Conservation (phyloP, 441 rosid species). For the Arabidopsis hybrid region DNA sequence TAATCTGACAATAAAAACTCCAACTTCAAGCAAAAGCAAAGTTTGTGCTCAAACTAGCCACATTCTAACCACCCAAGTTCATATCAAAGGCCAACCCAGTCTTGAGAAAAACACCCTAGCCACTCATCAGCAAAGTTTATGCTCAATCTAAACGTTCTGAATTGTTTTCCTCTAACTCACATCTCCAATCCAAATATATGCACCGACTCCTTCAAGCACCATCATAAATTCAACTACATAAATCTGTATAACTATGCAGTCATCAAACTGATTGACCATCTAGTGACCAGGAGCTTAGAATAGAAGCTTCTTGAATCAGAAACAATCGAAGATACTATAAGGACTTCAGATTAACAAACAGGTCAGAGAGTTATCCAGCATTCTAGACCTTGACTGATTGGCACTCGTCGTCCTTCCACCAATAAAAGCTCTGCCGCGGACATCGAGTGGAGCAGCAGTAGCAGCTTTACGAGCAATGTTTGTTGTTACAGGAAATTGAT, state of each 20-base stretch:
- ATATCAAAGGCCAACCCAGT: conserved; percentile 20
- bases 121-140: conserved; percentile 5
- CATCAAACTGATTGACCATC: conserved; percentile 9
- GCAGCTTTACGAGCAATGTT: conserved; percentile 71
- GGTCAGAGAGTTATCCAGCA: conserved; percentile 30
- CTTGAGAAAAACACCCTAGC: conserved; percentile 20
- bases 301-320: conserved; percentile 23
- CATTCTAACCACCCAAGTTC: conserved; percentile 22
- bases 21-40: conserved; percentile 22
- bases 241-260: conserved; percentile 1
- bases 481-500: conserved; percentile 63
- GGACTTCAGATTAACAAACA: conserved; percentile 14
- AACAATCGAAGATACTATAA: conserved; percentile 18
- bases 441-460: conserved; percentile 51
- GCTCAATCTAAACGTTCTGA: background rate
- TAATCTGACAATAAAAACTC: conserved; percentile 16
- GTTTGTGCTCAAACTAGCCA: conserved; percentile 22
- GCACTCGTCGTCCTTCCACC: conserved; percentile 53
- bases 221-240: conserved; percentile 21
- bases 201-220: background rate
- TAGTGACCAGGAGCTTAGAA: background rate
- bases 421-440: conserved; percentile 55
- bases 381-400: conserved; percentile 72
- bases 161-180: conserved; percentile 10
- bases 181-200: conserved; percentile 1